Evolutionary conservation across 345 rosid species (phyloP).

Genomic region (Cochlearia excelsa): DNA sequence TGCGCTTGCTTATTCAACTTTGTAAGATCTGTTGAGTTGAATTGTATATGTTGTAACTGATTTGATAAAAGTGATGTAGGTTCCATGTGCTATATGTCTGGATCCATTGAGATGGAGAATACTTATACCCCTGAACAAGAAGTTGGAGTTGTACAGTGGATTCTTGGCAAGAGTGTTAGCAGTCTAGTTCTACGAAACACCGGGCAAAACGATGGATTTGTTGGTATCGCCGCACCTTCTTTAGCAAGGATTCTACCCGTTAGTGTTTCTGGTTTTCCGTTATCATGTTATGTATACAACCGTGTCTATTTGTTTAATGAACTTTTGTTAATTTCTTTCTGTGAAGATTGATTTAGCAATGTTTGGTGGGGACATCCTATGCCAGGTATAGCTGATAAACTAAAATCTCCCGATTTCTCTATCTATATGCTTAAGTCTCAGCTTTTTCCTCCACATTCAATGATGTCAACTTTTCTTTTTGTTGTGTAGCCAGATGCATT

Average conservation of each 20-base stretch:
- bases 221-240: constrained; percentile 93
- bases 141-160: constrained; percentile 91
- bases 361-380: constrained; percentile 90
- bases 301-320: constrained; percentile 5
- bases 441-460: constrained; percentile 1
- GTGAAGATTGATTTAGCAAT: constrained; percentile 79
- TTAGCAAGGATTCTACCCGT: constrained; percentile 97
- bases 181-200: constrained; percentile 68
- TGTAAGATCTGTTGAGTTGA: too few species aligned
- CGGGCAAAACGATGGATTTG: constrained; percentile 74
- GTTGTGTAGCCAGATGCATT: constrained; percentile 96
- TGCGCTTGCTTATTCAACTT: not conserved
- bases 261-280: constrained; percentile 37
- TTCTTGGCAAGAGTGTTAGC: constrained; percentile 81
- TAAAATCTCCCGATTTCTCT: not conserved
- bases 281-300: not conserved
- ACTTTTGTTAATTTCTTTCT: constrained; percentile 17
- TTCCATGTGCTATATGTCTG: constrained; percentile 97
- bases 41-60: too few species aligned
- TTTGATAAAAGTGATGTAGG: constrained; percentile 38
- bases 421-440: constrained; percentile 7
- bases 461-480: constrained; percentile 19
- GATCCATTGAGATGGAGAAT: constrained; percentile 86
- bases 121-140: constrained; percentile 82
- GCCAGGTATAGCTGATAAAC: constrained; percentile 63